These are phyloP conservation scores for Pisolithus marmoratus DNA, from an alignment of 768 basidiomycete species.

Conservation along the genomic window DNA sequence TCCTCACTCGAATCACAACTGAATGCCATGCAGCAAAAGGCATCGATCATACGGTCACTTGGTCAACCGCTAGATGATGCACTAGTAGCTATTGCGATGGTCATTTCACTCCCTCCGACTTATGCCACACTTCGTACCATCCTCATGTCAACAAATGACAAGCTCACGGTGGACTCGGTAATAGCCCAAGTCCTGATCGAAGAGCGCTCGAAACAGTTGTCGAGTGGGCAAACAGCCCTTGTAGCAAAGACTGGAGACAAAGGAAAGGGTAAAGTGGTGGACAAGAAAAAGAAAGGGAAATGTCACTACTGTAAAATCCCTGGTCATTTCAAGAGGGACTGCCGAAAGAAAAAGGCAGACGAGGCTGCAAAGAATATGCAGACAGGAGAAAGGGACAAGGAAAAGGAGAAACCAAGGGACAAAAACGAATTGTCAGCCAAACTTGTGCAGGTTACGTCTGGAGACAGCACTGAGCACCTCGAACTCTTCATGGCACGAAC, in stretches of 20 bases:
- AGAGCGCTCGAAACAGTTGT: background rate
- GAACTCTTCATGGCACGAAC: constrained; percentile 1
- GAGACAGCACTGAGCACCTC: background rate
- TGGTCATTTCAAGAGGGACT: background rate
- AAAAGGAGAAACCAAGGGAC: background rate
- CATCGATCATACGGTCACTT: constrained; percentile 8
- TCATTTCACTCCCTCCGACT: constrained; percentile 14
- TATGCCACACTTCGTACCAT: constrained; percentile 15
- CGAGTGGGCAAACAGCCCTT: background rate
- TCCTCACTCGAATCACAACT: constrained; percentile 13
- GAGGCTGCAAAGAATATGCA: too few relatives aligned
- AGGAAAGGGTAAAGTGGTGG: background rate
- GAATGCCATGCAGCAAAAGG: constrained; percentile 14
- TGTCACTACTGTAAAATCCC: background rate
- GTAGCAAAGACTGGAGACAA: background rate
- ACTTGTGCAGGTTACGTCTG: background rate
- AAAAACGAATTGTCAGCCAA: background rate
- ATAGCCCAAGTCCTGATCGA: background rate
- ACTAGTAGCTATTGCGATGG: constrained; percentile 16
- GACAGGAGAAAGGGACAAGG: background rate
- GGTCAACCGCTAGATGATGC: constrained; percentile 12
- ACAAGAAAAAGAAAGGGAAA: background rate
- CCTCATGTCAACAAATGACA: constrained; percentile 9
- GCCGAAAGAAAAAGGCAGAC: background rate
- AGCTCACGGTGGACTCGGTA: background rate